These are phyloP conservation scores for Corymbia maculata DNA, from an alignment of 345 rosid genomes.

Conservation along the genomic window DNA sequence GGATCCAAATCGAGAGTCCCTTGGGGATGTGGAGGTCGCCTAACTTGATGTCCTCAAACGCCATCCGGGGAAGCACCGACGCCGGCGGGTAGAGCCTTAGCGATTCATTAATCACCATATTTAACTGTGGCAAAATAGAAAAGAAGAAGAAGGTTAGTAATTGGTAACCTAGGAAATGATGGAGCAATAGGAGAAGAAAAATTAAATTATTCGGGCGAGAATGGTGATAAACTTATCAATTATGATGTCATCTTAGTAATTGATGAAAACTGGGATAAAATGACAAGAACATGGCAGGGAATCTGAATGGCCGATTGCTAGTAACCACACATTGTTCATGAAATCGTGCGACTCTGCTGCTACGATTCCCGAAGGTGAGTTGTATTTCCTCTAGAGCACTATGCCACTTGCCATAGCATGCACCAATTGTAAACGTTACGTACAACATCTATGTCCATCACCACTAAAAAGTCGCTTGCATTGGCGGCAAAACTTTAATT, in stretches of 20 bases:
- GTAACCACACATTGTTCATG: neutral
- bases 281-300: neutral
- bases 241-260: neutral
- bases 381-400: neutral
- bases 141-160: neutral
- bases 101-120: constrained; percentile 85
- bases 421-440: neutral
- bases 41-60: constrained; percentile 71
- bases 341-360: neutral
- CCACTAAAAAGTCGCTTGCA: neutral
- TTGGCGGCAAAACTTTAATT: neutral
- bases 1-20: constrained; percentile 93
- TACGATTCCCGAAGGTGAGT: neutral
- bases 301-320: neutral
- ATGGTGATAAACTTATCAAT: neutral
- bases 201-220: neutral
- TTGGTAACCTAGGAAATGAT: neutral
- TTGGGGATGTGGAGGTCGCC: constrained; percentile 78
- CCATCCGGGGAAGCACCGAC: constrained; percentile 79
- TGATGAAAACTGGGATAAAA: neutral
- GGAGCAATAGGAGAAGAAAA: neutral
- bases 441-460: neutral
- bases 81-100: constrained; percentile 93
- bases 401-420: neutral
- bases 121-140: constrained; percentile 32